Percentiles rank a stretch among this genome's conserved stretches.
These are phyloP conservation scores for Talaromyces funiculosus DNA, from an alignment of 2,329 filamentous ascomycete genomes.

Conservation along the genomic window DNA sequence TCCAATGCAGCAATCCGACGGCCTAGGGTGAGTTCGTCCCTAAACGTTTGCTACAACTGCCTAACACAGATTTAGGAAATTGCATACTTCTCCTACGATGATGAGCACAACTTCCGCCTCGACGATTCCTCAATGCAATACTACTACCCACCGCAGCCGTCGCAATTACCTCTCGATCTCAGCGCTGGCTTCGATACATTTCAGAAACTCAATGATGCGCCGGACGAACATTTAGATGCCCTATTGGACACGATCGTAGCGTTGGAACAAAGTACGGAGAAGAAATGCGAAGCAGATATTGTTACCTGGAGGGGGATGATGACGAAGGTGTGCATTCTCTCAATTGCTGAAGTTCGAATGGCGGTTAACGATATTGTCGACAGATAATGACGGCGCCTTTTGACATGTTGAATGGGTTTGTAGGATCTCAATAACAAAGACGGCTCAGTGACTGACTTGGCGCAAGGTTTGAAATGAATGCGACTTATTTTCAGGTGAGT, in stretches of 20 bases:
- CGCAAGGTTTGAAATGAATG: conserved; percentile 90
- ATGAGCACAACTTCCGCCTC: conserved; percentile 67
- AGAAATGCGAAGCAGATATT: conserved; percentile 68
- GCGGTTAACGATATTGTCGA: not conserved
- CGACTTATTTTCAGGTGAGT: conserved; percentile 75
- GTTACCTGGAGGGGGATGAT: conserved; percentile 98
- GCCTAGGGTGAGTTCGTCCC: conserved; percentile 55
- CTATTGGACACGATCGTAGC: conserved; percentile 69
- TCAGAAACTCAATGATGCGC: conserved; percentile 70
- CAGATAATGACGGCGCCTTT: conserved; percentile 83
- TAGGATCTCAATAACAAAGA: conserved; percentile 17
- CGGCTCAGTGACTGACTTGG: conserved; percentile 12
- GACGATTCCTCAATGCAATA: conserved; percentile 78
- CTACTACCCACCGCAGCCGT: conserved; percentile 75
- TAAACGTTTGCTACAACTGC: not conserved
- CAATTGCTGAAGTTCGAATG: not conserved
- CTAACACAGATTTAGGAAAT: conserved; percentile 62
- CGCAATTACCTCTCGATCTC: conserved; percentile 64
- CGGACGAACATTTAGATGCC: conserved; percentile 83
- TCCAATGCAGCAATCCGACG: conserved; percentile 65
- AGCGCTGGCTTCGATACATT: conserved; percentile 78
- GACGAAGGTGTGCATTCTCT: conserved; percentile 65
- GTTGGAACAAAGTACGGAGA: conserved; percentile 63
- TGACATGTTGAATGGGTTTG: conserved; percentile 71
- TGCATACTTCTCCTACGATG: conserved; percentile 87